phyloP scores from a whole-genome alignment of 768 basidiomycete species.

The Lentinus tigrinus region DNA sequence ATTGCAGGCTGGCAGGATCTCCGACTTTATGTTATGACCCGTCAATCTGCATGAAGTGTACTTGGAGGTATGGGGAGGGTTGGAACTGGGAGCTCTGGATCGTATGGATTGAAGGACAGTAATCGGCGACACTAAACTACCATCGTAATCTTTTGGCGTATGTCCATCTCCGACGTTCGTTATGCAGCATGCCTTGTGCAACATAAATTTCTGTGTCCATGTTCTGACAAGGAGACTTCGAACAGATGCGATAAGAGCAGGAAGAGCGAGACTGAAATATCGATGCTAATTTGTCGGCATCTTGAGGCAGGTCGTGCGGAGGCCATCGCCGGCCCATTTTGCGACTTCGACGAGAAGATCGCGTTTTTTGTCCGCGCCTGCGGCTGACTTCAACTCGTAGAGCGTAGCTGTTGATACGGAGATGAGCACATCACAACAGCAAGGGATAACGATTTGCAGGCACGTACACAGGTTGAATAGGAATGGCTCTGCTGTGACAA shows the following conservation, averaged over 20 bases:
- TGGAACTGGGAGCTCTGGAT: neutral
- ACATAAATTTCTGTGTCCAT: neutral
- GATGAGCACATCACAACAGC: neutral
- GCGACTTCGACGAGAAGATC: conserved; percentile 73
- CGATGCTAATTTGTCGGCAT: conserved; percentile 48
- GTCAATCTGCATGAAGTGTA: conserved; percentile 52
- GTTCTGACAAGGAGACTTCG: no score
- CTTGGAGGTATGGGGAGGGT: neutral
- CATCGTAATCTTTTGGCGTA: conserved; percentile 16
- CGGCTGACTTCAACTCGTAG: conserved; percentile 76
- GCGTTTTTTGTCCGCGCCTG: conserved; percentile 74
- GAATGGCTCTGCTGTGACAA: conserved; percentile 79
- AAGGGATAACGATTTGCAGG: conserved; percentile 23
- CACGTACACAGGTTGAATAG: conserved; percentile 75
- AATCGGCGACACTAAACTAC: conserved; percentile 10
- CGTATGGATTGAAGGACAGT: conserved; percentile 5
- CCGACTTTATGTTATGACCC: conserved; percentile 72
- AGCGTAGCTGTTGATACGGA: conserved; percentile 56
- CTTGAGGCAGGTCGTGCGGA: conserved; percentile 75
- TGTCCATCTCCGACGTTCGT: conserved; percentile 23
- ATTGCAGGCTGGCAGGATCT: conserved; percentile 76
- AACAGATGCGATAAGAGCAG: neutral
- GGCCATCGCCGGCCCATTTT: conserved; percentile 84
- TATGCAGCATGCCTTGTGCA: conserved; percentile 15
- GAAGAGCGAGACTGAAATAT: neutral